phyloP scores from a whole-genome alignment of 805 yeast genomes.

The Schizosaccharomyces lindneri region DNA sequence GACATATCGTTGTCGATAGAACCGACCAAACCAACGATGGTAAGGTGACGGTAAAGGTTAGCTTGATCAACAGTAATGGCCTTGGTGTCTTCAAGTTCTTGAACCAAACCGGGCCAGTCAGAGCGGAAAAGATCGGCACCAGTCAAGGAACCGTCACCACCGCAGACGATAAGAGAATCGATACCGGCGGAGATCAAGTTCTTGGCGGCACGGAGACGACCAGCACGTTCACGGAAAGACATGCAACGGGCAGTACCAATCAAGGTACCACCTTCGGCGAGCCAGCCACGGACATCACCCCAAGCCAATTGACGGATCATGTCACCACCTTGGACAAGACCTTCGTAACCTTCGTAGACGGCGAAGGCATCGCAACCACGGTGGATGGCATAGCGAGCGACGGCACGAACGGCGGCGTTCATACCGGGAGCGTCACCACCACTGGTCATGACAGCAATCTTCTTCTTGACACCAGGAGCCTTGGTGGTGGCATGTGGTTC shows the following conservation, averaged over 20 bases:
- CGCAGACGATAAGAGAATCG: conserved; percentile 86
- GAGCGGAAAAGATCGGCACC: conserved; percentile 87
- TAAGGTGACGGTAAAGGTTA: conserved; percentile 41
- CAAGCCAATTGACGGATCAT: conserved; percentile 56
- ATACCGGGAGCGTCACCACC: conserved; percentile 99
- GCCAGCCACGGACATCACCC: conserved; percentile 88
- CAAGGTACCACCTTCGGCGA: conserved; percentile 78
- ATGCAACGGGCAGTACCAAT: conserved; percentile 90
- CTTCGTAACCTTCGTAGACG: conserved; percentile 84
- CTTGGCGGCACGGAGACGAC: conserved; percentile 61
- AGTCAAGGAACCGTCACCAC: conserved; percentile 95
- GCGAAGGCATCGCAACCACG: conserved; percentile 78
- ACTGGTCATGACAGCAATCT: conserved; percentile 87
- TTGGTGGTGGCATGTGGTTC: background rate
- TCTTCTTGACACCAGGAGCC: conserved; percentile 16
- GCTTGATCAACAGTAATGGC: conserved; percentile 34
- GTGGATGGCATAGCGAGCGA: conserved; percentile 74
- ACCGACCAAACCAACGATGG: conserved; percentile 85
- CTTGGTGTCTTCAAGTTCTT: conserved; percentile 36
- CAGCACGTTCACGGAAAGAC: conserved; percentile 64
- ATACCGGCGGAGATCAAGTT: conserved; percentile 71
- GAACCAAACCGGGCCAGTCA: conserved; percentile 79
- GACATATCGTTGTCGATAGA: conserved; percentile 97
- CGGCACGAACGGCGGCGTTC: conserved; percentile 90
- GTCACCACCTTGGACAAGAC: conserved; percentile 69